These are phyloP conservation scores for Wallacemonas sp. DNA, from an alignment of 208 protist genomes.

Conservation along the genomic window DNA sequence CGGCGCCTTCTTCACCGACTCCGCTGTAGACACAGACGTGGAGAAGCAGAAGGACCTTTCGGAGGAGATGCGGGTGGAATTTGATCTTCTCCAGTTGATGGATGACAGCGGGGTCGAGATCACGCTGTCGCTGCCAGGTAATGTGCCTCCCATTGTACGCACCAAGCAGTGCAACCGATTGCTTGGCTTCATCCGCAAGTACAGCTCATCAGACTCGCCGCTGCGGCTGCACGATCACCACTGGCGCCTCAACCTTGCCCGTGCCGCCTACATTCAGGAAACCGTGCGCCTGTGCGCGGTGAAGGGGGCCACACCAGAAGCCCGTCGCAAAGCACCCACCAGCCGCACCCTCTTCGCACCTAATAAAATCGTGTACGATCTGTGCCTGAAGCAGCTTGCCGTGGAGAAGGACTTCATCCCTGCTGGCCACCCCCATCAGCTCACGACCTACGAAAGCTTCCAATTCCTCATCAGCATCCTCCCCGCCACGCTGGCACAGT, in stretches of 20 bases:
- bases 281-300: slow-evolving; percentile 48
- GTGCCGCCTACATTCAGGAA: slow-evolving; percentile 53
- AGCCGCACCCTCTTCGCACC: slow-evolving; percentile 42
- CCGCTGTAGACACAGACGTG: slow-evolving; percentile 29
- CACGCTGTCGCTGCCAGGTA: slow-evolving; percentile 30
- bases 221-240: slow-evolving; percentile 55
- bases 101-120: slow-evolving; percentile 44
- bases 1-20: slow-evolving; percentile 48
- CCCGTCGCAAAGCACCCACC: slow-evolving; percentile 24
- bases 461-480: slow-evolving; percentile 39
- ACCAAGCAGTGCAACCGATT: slow-evolving; percentile 44
- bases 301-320: slow-evolving; percentile 45
- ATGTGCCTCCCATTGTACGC: slow-evolving; percentile 40
- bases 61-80: slow-evolving; percentile 38
- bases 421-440: slow-evolving; percentile 39
- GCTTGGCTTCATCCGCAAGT: slow-evolving; percentile 47
- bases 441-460: slow-evolving; percentile 53
- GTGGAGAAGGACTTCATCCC: slow-evolving; percentile 51
- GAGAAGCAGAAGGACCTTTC: slow-evolving; percentile 30
- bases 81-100: slow-evolving; percentile 41
- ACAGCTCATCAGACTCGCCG: slow-evolving; percentile 28
- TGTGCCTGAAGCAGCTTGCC: slow-evolving; percentile 47
- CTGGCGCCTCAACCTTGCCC: slow-evolving; percentile 51
- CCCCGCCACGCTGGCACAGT: slow-evolving; percentile 19
- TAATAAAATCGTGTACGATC: slow-evolving; percentile 48